These are phyloP conservation scores for Phytophthora brassicae DNA, from an alignment of 352 stramenopile species.

Conservation along the genomic window DNA sequence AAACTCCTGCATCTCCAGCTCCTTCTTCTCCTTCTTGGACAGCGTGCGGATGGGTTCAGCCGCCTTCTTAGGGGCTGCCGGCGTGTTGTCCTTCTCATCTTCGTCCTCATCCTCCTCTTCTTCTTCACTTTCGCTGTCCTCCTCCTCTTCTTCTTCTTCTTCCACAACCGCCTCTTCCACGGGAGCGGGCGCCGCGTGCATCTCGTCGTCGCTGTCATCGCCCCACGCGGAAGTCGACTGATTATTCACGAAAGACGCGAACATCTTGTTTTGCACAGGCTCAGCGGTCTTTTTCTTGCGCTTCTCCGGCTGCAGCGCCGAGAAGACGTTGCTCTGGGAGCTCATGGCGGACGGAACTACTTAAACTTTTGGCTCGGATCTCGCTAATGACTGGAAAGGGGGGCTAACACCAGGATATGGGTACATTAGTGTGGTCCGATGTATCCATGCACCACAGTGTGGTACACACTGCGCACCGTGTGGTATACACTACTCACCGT, in stretches of 20 bases:
- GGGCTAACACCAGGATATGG: background rate
- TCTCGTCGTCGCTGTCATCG: slow-evolving; percentile 78
- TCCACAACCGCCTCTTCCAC: slow-evolving; percentile 42
- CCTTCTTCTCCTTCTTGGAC: slow-evolving; percentile 85
- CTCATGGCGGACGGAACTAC: slow-evolving; percentile 19
- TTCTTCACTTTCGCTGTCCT: slow-evolving; percentile 43
- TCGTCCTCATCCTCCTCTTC: slow-evolving; percentile 61
- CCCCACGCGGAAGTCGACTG: slow-evolving; percentile 64
- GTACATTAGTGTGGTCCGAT: background rate
- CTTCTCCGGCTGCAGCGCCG: slow-evolving; percentile 61
- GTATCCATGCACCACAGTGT: too few relatives aligned
- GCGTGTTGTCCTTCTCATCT: slow-evolving; percentile 30
- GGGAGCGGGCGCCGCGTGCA: slow-evolving; percentile 38
- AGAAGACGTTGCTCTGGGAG: slow-evolving; percentile 44
- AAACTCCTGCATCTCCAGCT: slow-evolving; percentile 76
- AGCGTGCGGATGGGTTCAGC: slow-evolving; percentile 40
- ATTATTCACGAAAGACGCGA: slow-evolving; percentile 75
- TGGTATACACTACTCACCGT: background rate
- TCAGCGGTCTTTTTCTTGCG: slow-evolving; percentile 60
- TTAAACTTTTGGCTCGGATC: slow-evolving; percentile 1
- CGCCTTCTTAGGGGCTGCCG: slow-evolving; percentile 37
- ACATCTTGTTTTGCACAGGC: slow-evolving; percentile 47
- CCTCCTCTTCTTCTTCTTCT: slow-evolving; percentile 57
- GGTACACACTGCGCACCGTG: too few relatives aligned
- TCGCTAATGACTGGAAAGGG: slow-evolving; percentile 24